These are phyloP conservation scores for Clonostachys solani DNA, from an alignment of 2,329 filamentous ascomycete genomes.

Conservation along the genomic window DNA sequence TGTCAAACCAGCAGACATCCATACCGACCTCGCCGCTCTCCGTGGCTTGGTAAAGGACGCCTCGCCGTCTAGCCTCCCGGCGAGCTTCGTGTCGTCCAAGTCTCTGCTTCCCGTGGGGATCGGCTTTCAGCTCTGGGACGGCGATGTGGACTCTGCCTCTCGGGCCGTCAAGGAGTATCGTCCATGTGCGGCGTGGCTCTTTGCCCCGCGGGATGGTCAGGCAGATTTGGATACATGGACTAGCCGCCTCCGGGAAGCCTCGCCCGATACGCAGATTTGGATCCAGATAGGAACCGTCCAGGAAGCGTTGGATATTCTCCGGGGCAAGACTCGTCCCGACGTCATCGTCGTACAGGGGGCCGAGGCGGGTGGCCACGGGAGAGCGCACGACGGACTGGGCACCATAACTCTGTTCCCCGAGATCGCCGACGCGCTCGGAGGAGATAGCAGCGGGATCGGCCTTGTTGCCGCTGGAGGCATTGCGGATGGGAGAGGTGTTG, in stretches of 20 bases:
- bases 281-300: neutral
- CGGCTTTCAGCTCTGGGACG: slow-evolving; percentile 41
- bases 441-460: slow-evolving; percentile 22
- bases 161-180: slow-evolving; percentile 18
- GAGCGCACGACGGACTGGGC: slow-evolving; percentile 34
- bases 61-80: slow-evolving; percentile 5
- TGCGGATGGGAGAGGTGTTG: slow-evolving; percentile 43
- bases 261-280: neutral
- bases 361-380: slow-evolving; percentile 50
- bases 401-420: slow-evolving; percentile 46
- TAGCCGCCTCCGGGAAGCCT: neutral
- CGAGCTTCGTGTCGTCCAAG: slow-evolving; percentile 2
- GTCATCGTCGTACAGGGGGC: slow-evolving; percentile 47
- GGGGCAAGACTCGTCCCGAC: slow-evolving; percentile 31
- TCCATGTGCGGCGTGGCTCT: slow-evolving; percentile 41
- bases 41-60: slow-evolving; percentile 8
- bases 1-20: slow-evolving; percentile 21
- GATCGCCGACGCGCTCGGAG: slow-evolving; percentile 30
- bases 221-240: slow-evolving; percentile 35
- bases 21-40: slow-evolving; percentile 20
- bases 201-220: slow-evolving; percentile 31
- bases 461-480: slow-evolving; percentile 50
- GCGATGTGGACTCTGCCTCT: slow-evolving; percentile 23
- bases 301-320: slow-evolving; percentile 35
- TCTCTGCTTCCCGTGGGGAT: slow-evolving; percentile 36